phyloP scores from a whole-genome alignment of 2,329 filamentous ascomycete species.

The Rachicladosporium sp. region DNA sequence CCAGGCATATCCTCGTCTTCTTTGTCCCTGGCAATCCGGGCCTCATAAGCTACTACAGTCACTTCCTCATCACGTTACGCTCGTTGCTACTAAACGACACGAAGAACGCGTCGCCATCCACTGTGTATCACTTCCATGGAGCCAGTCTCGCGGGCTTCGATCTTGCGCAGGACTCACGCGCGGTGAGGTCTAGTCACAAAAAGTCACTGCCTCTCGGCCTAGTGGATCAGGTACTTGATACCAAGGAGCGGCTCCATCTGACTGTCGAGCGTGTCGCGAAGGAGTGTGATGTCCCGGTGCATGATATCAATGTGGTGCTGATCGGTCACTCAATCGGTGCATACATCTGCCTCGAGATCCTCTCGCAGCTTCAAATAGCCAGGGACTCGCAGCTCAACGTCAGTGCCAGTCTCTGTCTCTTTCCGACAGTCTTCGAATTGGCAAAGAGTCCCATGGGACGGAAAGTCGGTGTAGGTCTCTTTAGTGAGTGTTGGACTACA shows the following conservation, averaged over 20 bases:
- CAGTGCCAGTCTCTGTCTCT: slow-evolving; percentile 28
- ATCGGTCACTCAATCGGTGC: slow-evolving; percentile 37
- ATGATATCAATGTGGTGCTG: slow-evolving; percentile 19
- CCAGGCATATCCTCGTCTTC: slow-evolving; percentile 43
- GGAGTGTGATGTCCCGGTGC: no score
- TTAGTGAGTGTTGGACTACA: neutral
- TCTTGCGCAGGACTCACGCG: slow-evolving; percentile 8
- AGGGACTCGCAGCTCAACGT: slow-evolving; percentile 8
- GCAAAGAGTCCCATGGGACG: slow-evolving; percentile 31
- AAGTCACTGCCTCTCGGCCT: slow-evolving; percentile 1
- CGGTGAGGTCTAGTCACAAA: no score
- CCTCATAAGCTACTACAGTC: slow-evolving; percentile 58
- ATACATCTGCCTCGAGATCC: slow-evolving; percentile 32
- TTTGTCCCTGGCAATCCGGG: slow-evolving; percentile 70
- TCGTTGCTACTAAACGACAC: neutral
- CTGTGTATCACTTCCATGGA: slow-evolving; percentile 34
- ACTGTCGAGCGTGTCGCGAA: neutral
- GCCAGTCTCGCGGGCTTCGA: slow-evolving; percentile 33
- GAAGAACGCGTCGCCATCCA: no score
- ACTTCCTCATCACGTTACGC: slow-evolving; percentile 48
- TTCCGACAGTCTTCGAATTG: slow-evolving; percentile 37
- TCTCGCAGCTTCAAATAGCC: slow-evolving; percentile 11
- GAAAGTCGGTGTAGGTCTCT: slow-evolving; percentile 25
- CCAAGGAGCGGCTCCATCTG: neutral
- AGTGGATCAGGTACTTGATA: slow-evolving; percentile 3